Base-by-base conservation (phyloP, 306 rosid species). In the Begonia fuchsioides region DNA sequence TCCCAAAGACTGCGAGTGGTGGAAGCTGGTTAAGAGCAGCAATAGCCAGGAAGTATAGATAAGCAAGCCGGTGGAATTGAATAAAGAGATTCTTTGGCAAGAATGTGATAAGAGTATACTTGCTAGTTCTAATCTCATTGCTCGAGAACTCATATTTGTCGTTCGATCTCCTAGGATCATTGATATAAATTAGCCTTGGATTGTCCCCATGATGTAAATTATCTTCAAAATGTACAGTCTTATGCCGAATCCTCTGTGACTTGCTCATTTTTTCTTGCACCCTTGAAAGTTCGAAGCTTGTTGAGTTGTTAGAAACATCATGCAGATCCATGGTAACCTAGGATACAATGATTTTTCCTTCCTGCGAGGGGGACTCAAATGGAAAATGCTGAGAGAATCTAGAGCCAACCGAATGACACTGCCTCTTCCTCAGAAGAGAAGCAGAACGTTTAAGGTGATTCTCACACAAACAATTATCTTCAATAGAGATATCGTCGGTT, bases 11-110 rank as follows among this genome's bases (percentile, higher is more conserved):
- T 5, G 96, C 98, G 53, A 92, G 54, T 0, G 93, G 98, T 12
- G 98, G 98, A 61, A 92, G 98, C 93, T 92, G 98, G 63, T 92
- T 85, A 11, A 92, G 94, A 40, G 80, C 86, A 11, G 96, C 98
- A 57, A 92, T 92, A 12, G 83, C 96, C 15, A 92, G 87, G 68
- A 92, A 92, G 61, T 92, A 92, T 60, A 92, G 57, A 60, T 92
- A 92, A 43, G 98, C 98, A 48, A 92, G 93, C 17, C 98, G 66
- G 39, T 92, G 98, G 43, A 92, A 92, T 72, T 92, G 98, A 60
- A 81, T 83, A 55, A 92, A 92, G 12, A 92, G 58, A 67, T 92
- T 92, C 77, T 83, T 79, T 5, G 96, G 98, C 58, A 92, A 63
- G 66, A 92, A 92, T 3, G 98, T 92, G 40, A 92, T 52, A 32